Evolutionary conservation across 768 basidiomycete genomes (phyloP).

Genomic region (Sistotremastrum suecicum): DNA sequence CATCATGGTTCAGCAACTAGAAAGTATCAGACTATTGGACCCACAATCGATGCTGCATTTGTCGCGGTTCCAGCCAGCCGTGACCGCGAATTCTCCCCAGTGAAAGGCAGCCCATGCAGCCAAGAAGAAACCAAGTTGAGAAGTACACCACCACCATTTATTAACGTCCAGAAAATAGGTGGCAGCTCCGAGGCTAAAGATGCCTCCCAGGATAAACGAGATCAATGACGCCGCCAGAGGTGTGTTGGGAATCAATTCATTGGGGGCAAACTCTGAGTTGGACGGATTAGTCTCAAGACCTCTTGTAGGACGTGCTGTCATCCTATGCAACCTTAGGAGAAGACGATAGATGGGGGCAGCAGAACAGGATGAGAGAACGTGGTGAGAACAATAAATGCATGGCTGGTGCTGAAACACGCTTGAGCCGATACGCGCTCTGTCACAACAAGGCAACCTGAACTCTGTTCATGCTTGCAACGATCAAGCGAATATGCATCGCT

Average conservation of each 20-base stretch:
- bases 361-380: too few relatives aligned
- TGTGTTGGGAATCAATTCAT: conserved; percentile 75
- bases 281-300: conserved; percentile 40
- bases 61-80: conserved; percentile 88
- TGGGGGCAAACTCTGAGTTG: conserved; percentile 17
- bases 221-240: conserved; percentile 65
- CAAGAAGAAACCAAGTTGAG: conserved; percentile 72
- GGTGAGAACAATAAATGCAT: too few relatives aligned
- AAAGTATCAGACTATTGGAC: conserved; percentile 17
- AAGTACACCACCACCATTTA: conserved; percentile 47
- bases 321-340: too few relatives aligned
- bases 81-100: conserved; percentile 88
- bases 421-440: background rate
- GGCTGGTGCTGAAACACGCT: too few relatives aligned
- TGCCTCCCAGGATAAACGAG: conserved; percentile 71
- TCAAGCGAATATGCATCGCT: background rate
- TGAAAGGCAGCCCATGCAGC: conserved; percentile 82
- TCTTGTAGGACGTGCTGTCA: too few relatives aligned
- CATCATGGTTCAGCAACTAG: conserved; percentile 1
- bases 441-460: background rate
- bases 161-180: conserved; percentile 35
- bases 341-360: too few relatives aligned
- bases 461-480: background rate
- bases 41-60: conserved; percentile 89
- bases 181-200: conserved; percentile 45